Percentiles rank a stretch among this genome's conserved stretches.
phyloP scores from a whole-genome alignment of 2,329 filamentous ascomycete genomes.

The Xylaria arbuscula region DNA sequence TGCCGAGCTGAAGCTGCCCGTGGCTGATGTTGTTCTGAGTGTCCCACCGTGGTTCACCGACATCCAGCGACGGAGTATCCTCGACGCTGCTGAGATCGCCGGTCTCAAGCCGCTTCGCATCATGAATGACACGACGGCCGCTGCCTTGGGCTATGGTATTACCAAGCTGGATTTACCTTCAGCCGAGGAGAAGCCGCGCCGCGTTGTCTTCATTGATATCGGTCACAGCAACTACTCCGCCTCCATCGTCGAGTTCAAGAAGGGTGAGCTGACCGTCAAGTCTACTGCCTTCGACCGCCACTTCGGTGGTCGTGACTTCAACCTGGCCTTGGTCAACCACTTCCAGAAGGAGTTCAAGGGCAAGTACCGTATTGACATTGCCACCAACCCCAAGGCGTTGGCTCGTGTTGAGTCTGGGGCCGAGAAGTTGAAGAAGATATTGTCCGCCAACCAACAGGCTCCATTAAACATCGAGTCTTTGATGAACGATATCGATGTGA shows the following conservation, averaged over 20 bases:
- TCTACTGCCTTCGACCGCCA: slow-evolving; percentile 92
- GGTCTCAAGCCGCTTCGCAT: slow-evolving; percentile 91
- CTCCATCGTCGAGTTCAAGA: slow-evolving; percentile 95
- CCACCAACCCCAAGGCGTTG: slow-evolving; percentile 87
- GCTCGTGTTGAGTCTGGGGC: slow-evolving; percentile 87
- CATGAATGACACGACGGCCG: slow-evolving; percentile 98
- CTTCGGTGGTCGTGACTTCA: slow-evolving; percentile 97
- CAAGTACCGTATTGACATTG: slow-evolving; percentile 97
- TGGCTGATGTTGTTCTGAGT: slow-evolving; percentile 92
- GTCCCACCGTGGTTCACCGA: slow-evolving; percentile 98
- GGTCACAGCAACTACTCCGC: slow-evolving; percentile 96
- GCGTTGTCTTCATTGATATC: slow-evolving; percentile 93
- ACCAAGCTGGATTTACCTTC: slow-evolving; percentile 91
- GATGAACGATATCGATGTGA: slow-evolving; percentile 97
- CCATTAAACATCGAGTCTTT: slow-evolving; percentile 97
- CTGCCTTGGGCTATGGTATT: slow-evolving; percentile 96
- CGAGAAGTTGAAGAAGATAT: slow-evolving; percentile 98
- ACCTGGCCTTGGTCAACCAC: slow-evolving; percentile 93
- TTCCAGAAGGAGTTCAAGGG: slow-evolving; percentile 96
- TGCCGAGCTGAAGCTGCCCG: slow-evolving; percentile 87
- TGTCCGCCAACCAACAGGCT: slow-evolving; percentile 93
- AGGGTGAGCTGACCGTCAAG: slow-evolving; percentile 95
- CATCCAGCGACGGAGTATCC: slow-evolving; percentile 84
- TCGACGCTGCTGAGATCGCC: slow-evolving; percentile 93
- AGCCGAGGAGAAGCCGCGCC: slow-evolving; percentile 89